A percentile compares a stretch with the other conserved stretches of the same genome.
Evolutionary conservation across 176 grass and related monocot species (phyloP).

Genomic region (Rhynchospora breviuscula): DNA sequence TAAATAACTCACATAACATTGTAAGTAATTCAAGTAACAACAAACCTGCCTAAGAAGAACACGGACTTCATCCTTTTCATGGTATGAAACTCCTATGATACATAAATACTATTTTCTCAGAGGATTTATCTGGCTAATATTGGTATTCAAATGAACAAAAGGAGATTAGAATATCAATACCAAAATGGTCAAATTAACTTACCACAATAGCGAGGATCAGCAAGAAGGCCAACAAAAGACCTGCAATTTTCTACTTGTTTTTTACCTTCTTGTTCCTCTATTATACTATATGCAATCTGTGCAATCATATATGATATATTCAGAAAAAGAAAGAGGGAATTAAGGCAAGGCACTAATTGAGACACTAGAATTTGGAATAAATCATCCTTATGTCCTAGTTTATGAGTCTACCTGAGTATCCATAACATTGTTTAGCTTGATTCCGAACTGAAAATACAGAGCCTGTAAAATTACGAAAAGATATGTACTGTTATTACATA

Average conservation of each 20-base stretch:
- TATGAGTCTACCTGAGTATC: conserved; percentile 72
- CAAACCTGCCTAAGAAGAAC: conserved; percentile 79
- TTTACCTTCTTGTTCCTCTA: conserved; percentile 77
- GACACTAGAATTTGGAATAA: neutral
- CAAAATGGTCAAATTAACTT: neutral
- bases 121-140: neutral
- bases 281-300: conserved; percentile 77
- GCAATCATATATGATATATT: neutral
- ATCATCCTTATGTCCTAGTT: neutral
- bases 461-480: conserved; percentile 43
- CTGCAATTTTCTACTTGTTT: conserved; percentile 58
- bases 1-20: neutral
- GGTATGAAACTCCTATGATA: conserved; percentile 70
- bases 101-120: neutral
- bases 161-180: neutral
- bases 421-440: conserved; percentile 86
- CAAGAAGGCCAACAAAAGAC: conserved; percentile 83
- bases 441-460: conserved; percentile 87
- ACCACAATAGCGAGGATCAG: conserved; percentile 82
- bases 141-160: neutral
- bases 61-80: conserved; percentile 97
- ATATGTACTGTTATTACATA: neutral
- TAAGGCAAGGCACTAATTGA: neutral
- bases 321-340: neutral
- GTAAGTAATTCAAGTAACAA: conserved; percentile 17